These are phyloP conservation scores for Coriaria nepalensis DNA, from an alignment of 306 rosid species.

Conservation along the genomic window DNA sequence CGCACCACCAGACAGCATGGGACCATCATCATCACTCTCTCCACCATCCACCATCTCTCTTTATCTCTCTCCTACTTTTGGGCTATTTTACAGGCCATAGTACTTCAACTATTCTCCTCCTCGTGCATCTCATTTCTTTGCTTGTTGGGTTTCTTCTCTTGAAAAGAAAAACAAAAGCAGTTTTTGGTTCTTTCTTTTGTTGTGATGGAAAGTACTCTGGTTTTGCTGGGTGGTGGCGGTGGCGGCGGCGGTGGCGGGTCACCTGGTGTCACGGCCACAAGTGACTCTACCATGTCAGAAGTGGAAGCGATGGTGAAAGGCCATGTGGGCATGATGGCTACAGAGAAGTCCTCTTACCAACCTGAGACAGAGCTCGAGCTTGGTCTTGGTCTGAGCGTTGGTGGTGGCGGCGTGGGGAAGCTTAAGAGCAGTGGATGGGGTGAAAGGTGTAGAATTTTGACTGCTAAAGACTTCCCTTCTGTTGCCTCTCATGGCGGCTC, in stretches of 20 bases:
- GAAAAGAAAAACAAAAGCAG: no score
- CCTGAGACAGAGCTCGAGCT: slow-evolving; percentile 41
- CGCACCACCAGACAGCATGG: no score
- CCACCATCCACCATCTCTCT: slow-evolving; percentile 5
- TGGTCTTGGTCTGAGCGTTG: slow-evolving; percentile 29
- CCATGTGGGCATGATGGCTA: slow-evolving; percentile 17
- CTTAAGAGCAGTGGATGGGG: slow-evolving; percentile 29
- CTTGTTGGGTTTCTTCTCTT: neutral
- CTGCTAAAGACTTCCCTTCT: slow-evolving; percentile 53
- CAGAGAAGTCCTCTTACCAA: slow-evolving; percentile 30
- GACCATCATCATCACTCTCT: slow-evolving; percentile 2
- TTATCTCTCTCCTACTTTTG: neutral
- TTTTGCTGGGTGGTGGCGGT: slow-evolving; percentile 17
- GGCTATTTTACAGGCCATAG: neutral
- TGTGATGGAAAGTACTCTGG: slow-evolving; percentile 28
- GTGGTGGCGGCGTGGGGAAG: slow-evolving; percentile 20
- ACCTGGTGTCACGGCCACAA: slow-evolving; percentile 25
- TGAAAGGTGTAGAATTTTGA: slow-evolving; percentile 47
- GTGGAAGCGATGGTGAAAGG: slow-evolving; percentile 25
- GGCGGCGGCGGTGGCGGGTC: slow-evolving; percentile 17
- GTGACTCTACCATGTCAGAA: slow-evolving; percentile 21
- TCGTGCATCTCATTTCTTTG: neutral
- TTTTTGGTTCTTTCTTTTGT: neutral
- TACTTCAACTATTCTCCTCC: neutral
- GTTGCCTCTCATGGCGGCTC: slow-evolving; percentile 24